Conservation (phyloP, 202 grass and related monocot species). For the Setaria italica region DNA sequence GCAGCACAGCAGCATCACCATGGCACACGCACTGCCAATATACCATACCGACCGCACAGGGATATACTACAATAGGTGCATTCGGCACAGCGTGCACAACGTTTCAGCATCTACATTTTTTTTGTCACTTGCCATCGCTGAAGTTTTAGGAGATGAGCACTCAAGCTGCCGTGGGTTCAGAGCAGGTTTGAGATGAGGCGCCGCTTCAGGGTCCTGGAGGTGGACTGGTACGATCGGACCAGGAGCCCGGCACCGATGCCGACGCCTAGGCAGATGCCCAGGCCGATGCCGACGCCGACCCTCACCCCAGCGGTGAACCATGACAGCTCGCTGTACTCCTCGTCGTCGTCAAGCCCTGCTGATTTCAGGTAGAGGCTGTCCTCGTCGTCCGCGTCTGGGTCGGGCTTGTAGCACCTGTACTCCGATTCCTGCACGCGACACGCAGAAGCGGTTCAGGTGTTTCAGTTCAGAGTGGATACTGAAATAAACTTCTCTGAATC, state of each 20-base stretch:
- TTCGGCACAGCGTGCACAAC: neutral
- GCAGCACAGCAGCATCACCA: neutral
- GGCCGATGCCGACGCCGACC: constrained; percentile 78
- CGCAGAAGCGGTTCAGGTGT: neutral
- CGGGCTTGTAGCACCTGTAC: constrained; percentile 71
- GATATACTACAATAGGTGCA: neutral
- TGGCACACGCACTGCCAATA: neutral
- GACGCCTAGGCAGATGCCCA: constrained; percentile 82
- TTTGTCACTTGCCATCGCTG: no score
- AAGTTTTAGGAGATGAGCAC: neutral
- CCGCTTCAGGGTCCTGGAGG: constrained; percentile 59
- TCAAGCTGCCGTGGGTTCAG: neutral
- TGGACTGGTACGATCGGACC: constrained; percentile 76
- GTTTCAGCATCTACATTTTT: neutral
- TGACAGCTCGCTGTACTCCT: constrained; percentile 60
- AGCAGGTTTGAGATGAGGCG: constrained; percentile 55
- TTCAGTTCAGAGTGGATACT: neutral
- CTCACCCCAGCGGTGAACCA: constrained; percentile 91
- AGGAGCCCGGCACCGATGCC: constrained; percentile 78
- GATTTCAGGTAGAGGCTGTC: constrained; percentile 30
- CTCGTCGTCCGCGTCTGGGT: constrained; percentile 30
- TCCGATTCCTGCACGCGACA: constrained; percentile 45
- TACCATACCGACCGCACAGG: neutral
- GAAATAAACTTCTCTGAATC: neutral
- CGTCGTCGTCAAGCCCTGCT: constrained; percentile 32